Evolutionary conservation across 164 flowering plant genomes (phyloP).

Genomic region (Saururus chinensis): DNA sequence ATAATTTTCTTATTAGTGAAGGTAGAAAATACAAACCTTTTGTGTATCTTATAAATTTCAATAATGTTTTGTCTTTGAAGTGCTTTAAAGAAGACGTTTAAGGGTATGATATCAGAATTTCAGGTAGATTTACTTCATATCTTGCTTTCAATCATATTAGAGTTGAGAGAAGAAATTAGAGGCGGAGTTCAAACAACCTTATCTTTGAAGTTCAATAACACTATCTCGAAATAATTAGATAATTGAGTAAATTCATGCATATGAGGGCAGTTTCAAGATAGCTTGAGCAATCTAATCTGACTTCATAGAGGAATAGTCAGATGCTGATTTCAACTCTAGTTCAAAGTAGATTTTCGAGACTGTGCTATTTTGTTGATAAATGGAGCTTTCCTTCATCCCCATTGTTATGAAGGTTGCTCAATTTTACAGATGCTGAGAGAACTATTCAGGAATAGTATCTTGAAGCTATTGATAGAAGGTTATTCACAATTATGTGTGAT

Average conservation of each 20-base stretch:
- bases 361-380: background rate
- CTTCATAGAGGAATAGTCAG: background rate
- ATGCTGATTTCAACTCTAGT: background rate
- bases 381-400: background rate
- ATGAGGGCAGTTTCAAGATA: background rate
- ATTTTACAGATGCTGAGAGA: slow-evolving; percentile 41
- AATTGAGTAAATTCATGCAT: background rate
- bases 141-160: no score
- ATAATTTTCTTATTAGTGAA: background rate
- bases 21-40: background rate
- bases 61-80: slow-evolving; percentile 23
- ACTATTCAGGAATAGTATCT: no score
- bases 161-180: background rate
- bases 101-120: slow-evolving; percentile 71
- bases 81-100: slow-evolving; percentile 66
- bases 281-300: background rate
- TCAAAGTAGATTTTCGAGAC: no score
- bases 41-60: background rate
- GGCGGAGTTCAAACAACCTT: background rate
- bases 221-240: no score
- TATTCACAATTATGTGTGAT: slow-evolving; percentile 50
- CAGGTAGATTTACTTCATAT: slow-evolving; percentile 30
- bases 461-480: slow-evolving; percentile 76
- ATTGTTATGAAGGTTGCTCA: background rate
- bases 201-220: background rate